A percentile compares a stretch with the other conserved stretches of the same genome.
Conservation (phyloP, 192 early-diverging fungal genomes). For the Cetraspora pellucida region DNA sequence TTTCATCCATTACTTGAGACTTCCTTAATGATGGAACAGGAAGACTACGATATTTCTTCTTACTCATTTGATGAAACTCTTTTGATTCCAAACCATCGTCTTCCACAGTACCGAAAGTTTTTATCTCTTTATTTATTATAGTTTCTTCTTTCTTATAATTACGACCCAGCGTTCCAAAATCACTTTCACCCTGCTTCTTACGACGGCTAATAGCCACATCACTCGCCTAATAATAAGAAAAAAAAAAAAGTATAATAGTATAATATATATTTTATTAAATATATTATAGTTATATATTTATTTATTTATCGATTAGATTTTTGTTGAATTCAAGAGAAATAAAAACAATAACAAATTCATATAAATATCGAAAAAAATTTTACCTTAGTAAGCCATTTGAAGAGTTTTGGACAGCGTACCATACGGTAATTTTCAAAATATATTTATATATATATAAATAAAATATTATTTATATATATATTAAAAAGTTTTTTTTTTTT, state of each 20-base stretch:
- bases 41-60: neutral
- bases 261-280: too few species aligned
- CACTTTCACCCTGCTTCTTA: too few species aligned
- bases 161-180: too few species aligned
- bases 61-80: neutral
- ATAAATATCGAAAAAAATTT: neutral
- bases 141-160: too few species aligned
- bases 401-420: neutral
- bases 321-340: neutral
- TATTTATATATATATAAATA: too few species aligned
- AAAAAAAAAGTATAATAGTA: too few species aligned
- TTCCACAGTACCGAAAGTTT: neutral
- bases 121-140: neutral
- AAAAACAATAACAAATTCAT: neutral
- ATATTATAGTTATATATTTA: too few species aligned
- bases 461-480: too few species aligned
- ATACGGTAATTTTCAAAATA: neutral
- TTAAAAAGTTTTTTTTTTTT: too few species aligned
- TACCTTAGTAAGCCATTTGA: neutral
- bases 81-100: neutral
- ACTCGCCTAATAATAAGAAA: too few species aligned
- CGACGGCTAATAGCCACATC: too few species aligned
- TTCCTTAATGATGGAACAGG: neutral
- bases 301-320: neutral
- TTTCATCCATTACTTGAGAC: neutral